Percentiles rank a stretch among this genome's conserved stretches.
phyloP scores from a whole-genome alignment of 2,329 filamentous ascomycete species.

The Xylaria multiplex region DNA sequence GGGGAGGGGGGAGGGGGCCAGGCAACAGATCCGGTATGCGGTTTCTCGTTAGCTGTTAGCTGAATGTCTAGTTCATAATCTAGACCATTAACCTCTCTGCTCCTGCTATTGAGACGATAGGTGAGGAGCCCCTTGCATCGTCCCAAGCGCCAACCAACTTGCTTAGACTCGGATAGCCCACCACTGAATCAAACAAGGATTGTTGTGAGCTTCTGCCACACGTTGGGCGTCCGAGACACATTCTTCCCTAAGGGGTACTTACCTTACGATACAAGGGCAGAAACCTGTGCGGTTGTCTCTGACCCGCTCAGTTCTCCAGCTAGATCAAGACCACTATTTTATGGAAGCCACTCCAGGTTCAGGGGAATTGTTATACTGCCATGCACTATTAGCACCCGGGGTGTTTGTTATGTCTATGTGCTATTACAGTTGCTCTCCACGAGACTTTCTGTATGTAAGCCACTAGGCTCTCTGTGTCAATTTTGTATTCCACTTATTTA shows the following conservation, averaged over 20 bases:
- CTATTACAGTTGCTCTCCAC: constrained; percentile 41
- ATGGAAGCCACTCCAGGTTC: constrained; percentile 33
- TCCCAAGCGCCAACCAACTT: constrained; percentile 39
- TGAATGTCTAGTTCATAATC: constrained; percentile 20
- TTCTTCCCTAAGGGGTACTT: constrained; percentile 10
- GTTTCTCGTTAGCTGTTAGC: constrained; percentile 34
- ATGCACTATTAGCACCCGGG: constrained; percentile 42
- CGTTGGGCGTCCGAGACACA: constrained; percentile 31
- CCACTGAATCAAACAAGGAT: constrained; percentile 36
- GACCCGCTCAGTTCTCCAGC: constrained; percentile 29
- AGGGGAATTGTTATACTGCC: constrained; percentile 33
- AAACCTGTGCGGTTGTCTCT: constrained; percentile 35
- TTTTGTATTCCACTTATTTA: constrained; percentile 30
- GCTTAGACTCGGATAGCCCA: constrained; percentile 37
- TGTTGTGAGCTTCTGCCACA: constrained; percentile 23
- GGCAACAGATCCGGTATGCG: constrained; percentile 19
- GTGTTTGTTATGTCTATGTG: constrained; percentile 38
- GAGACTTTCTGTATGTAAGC: constrained; percentile 43
- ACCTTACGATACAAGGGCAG: constrained; percentile 15
- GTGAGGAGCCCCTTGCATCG: constrained; percentile 44
- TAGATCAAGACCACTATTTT: constrained; percentile 32
- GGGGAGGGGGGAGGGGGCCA: neutral
- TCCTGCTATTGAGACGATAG: constrained; percentile 42
- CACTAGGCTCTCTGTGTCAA: constrained; percentile 35
- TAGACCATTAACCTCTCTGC: constrained; percentile 39